A percentile compares a stretch with the other conserved stretches of the same genome.
phyloP scores from a whole-genome alignment of 306 rosid genomes.

The Argentina anserina region DNA sequence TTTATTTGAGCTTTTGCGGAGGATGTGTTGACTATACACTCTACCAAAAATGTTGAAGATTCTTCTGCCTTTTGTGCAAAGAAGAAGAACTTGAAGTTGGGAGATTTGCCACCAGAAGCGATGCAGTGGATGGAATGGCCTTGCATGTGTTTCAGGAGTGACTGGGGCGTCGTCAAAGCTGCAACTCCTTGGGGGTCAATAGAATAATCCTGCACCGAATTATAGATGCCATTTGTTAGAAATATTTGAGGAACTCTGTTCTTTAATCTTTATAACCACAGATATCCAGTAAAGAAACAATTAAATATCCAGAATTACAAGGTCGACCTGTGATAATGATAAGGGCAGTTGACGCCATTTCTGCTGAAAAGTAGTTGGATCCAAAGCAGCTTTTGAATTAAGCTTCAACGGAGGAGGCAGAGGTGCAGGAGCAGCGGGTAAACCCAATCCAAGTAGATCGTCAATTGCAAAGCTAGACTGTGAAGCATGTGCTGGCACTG shows the following conservation, averaged over 20 bases:
- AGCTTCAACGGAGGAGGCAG: constrained; percentile 73
- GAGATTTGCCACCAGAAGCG: constrained; percentile 93
- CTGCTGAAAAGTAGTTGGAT: constrained; percentile 90
- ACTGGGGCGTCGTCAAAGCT: constrained; percentile 55
- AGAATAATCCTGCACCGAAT: constrained; percentile 62
- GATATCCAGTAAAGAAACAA: too few species aligned
- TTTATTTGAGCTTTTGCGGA: constrained; percentile 79
- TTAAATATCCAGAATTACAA: constrained; percentile 20
- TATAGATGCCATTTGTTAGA: neutral
- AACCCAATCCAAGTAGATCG: constrained; percentile 83
- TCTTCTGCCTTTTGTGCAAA: constrained; percentile 86
- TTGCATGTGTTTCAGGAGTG: constrained; percentile 86
- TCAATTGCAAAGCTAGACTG: constrained; percentile 61
- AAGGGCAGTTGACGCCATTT: constrained; percentile 97
- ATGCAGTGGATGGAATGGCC: constrained; percentile 80
- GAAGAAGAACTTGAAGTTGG: constrained; percentile 93
- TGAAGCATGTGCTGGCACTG: constrained; percentile 39
- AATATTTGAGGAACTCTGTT: too few species aligned
- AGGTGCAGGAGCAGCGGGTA: constrained; percentile 45
- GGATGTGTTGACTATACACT: constrained; percentile 85
- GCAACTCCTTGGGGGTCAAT: constrained; percentile 66
- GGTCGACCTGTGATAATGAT: constrained; percentile 72
- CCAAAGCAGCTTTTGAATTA: constrained; percentile 76
- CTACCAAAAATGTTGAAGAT: constrained; percentile 75
- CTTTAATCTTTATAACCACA: too few species aligned